Conservation (phyloP, 176 grass and related monocot species). For the Secale cereale region DNA sequence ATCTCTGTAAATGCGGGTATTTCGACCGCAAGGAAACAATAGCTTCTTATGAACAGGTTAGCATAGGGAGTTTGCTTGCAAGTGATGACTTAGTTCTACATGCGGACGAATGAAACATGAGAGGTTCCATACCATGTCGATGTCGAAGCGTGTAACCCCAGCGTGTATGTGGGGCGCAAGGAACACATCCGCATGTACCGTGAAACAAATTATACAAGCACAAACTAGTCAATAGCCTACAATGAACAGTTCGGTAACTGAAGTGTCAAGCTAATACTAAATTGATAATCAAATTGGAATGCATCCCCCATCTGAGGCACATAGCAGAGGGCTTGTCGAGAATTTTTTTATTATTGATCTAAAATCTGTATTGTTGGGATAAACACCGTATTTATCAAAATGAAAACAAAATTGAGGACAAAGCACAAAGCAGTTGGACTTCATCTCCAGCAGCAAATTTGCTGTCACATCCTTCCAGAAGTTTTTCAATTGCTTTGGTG, state of each 20-base stretch:
- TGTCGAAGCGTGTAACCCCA: slow-evolving; percentile 47
- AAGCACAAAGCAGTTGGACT: slow-evolving; percentile 65
- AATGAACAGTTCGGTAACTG: background rate
- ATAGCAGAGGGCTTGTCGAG: background rate
- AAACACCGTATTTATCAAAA: background rate
- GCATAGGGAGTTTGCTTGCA: background rate
- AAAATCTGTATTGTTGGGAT: background rate
- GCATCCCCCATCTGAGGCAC: background rate
- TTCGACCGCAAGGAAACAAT: slow-evolving; percentile 40
- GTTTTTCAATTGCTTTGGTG: too few species aligned
- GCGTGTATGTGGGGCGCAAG: slow-evolving; percentile 59
- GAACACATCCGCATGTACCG: slow-evolving; percentile 59
- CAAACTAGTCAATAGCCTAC: background rate
- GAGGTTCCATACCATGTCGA: slow-evolving; percentile 54
- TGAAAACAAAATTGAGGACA: background rate
- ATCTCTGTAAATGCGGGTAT: slow-evolving; percentile 50
- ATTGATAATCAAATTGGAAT: background rate
- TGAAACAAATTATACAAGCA: background rate
- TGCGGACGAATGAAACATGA: background rate
- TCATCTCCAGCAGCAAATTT: slow-evolving; percentile 71
- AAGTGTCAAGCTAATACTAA: background rate
- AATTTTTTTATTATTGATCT: background rate
- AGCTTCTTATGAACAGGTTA: background rate
- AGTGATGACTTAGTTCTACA: background rate
- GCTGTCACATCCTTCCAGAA: too few species aligned